Base-by-base conservation (phyloP, 148 eudicot species). In the Arctostaphylos glauca region DNA sequence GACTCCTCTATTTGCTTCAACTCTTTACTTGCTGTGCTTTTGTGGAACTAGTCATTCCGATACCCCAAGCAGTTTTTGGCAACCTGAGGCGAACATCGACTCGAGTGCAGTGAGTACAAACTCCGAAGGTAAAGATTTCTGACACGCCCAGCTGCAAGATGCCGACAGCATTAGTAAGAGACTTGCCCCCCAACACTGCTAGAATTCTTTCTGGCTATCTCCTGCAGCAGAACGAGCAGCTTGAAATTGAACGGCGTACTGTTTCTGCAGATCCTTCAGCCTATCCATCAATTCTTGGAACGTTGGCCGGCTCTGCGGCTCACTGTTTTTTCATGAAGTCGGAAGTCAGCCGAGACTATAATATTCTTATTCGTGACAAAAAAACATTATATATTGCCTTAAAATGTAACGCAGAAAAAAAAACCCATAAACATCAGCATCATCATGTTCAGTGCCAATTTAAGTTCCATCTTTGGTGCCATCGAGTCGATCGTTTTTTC, bases 241-340 rank as follows among this genome's bases (percentile, higher is more conserved):
- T 83, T 91, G 95, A 82, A 87, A 87, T 58, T 94, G 93, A 59
- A 89, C 77, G 46, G 88, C 77, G 64, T 87, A 88, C 75, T 89
- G 94, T 81, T 88, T 91, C 83, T 91, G 97, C 87, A 96, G 62
- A 79, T 93, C 94, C 90, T 90, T 94, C 43, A 94, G 92, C 85
- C 82, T 94, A 62, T 94, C 99, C 60, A 96, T 85, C 88, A 96
- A 81, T 74, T 94, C 98, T 78, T 92, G 98, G 88, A 94, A 94
- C 12, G 98, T 80, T 49, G 98, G 99, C 9, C 99, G 94, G 25
- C 67, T 64, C 59, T 90, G 92, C 56, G 97, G 97, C 49, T 96
- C 98, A 44, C 99, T 96, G 94, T 80, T 21, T 66, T 58, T 78
- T 67, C 79, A 53, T 10, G n/a, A 74, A 43, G 58, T 46, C 46